These are phyloP conservation scores for Aureobasidium sp. DNA, from an alignment of 2,329 filamentous ascomycete species.

Conservation along the genomic window DNA sequence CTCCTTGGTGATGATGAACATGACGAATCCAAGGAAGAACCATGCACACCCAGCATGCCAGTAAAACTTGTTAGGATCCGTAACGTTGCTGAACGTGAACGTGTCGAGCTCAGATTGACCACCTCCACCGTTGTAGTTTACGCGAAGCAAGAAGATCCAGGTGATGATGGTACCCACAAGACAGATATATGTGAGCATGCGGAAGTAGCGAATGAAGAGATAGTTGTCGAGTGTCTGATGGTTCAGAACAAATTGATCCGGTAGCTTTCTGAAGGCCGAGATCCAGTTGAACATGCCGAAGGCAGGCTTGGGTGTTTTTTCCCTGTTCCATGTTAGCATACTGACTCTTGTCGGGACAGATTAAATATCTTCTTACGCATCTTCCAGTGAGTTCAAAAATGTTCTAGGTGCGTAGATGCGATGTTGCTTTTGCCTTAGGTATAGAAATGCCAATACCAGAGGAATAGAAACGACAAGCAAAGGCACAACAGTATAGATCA, in stretches of 20 bases:
- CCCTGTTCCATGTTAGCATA: conserved; percentile 20
- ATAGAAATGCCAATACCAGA: conserved; percentile 36
- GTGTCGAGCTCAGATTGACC: conserved; percentile 19
- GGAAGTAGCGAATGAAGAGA: conserved; percentile 39
- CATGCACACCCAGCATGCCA: conserved; percentile 32
- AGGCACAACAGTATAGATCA: conserved; percentile 42
- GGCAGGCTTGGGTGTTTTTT: conserved; percentile 38
- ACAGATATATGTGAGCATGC: conserved; percentile 32
- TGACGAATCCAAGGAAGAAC: conserved; percentile 33
- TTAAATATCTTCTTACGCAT: background rate
- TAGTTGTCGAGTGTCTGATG: conserved; percentile 39
- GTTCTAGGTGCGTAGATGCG: conserved; percentile 30
- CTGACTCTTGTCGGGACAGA: background rate
- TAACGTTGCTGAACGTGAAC: conserved; percentile 29
- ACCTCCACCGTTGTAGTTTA: conserved; percentile 32
- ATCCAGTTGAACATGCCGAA: conserved; percentile 45
- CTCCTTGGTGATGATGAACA: conserved; percentile 37
- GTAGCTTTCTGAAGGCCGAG: conserved; percentile 29
- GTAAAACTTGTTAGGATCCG: conserved; percentile 30
- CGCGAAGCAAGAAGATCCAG: conserved; percentile 38
- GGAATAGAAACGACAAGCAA: conserved; percentile 35
- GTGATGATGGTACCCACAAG: conserved; percentile 37
- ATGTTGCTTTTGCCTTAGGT: conserved; percentile 34
- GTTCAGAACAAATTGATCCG: conserved; percentile 35
- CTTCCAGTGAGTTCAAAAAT: conserved; percentile 16